phyloP scores from a whole-genome alignment of 2,329 filamentous ascomycete species.

The Diplodia seriata region DNA sequence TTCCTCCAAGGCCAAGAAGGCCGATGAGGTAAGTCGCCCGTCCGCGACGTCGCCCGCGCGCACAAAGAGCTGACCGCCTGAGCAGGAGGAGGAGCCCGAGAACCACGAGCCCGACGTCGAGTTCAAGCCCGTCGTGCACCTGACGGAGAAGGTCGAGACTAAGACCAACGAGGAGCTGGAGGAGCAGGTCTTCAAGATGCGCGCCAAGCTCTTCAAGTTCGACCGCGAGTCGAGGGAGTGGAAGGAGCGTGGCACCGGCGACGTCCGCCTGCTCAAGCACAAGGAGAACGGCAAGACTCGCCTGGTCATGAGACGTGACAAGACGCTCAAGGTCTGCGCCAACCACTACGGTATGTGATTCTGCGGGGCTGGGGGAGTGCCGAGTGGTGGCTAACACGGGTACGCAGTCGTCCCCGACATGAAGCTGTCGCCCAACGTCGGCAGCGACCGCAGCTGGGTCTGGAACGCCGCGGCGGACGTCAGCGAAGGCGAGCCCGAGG shows the following conservation, averaged over 20 bases:
- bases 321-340: conserved; percentile 99
- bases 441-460: conserved; percentile 98
- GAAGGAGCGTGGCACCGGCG: conserved; percentile 98
- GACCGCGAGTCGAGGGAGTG: conserved; percentile 90
- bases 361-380: not conserved
- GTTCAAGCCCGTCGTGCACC: conserved; percentile 94
- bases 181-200: conserved; percentile 99
- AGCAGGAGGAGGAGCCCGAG: conserved; percentile 73
- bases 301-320: conserved; percentile 97
- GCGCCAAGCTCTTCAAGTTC: conserved; percentile 99
- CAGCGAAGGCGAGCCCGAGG: conserved; percentile 96
- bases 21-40: conserved; percentile 60
- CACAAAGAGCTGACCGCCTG: not conserved
- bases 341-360: conserved; percentile 91
- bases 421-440: conserved; percentile 98
- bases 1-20: conserved; percentile 75
- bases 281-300: conserved; percentile 98
- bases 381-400: conserved; percentile 37
- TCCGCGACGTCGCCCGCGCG: not conserved
- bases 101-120: conserved; percentile 93
- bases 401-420: conserved; percentile 89
- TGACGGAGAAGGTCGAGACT: conserved; percentile 95
- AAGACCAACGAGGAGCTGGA: conserved; percentile 99
- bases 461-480: conserved; percentile 99
- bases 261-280: conserved; percentile 96